These are phyloP conservation scores for Yamadazyma paraphyllophila DNA, from an alignment of 805 yeast genomes.

Conservation along the genomic window DNA sequence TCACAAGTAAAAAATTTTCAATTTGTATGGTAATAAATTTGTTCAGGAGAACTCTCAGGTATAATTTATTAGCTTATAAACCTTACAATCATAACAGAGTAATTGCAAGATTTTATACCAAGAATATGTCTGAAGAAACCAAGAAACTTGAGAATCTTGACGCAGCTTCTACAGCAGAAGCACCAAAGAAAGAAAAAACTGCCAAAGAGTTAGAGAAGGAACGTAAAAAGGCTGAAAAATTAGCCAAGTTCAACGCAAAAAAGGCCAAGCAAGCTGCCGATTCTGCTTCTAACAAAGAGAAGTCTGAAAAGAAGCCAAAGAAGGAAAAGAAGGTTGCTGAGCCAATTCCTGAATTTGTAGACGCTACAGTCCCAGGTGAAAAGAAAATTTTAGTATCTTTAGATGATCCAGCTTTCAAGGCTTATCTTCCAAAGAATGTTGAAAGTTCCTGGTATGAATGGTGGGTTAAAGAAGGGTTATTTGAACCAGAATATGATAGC, in stretches of 20 bases:
- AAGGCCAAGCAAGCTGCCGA: slow-evolving; percentile 57
- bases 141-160: slow-evolving; percentile 1
- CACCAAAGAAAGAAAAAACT: slow-evolving; percentile 52
- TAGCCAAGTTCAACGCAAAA: slow-evolving; percentile 85
- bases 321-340: slow-evolving; percentile 66
- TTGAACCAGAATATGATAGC: slow-evolving; percentile 77
- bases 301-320: slow-evolving; percentile 58
- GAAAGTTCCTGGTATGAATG: slow-evolving; percentile 97
- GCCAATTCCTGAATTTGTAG: slow-evolving; percentile 81
- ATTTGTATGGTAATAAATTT: slow-evolving; percentile 12
- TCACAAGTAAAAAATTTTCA: slow-evolving; percentile 9
- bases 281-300: slow-evolving; percentile 35
- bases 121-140: slow-evolving; percentile 7
- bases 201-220: slow-evolving; percentile 84
- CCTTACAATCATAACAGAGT: slow-evolving; percentile 2
- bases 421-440: slow-evolving; percentile 88
- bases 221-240: slow-evolving; percentile 81
- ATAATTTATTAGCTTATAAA: slow-evolving; percentile 8
- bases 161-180: slow-evolving; percentile 9
- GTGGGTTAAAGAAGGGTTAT: slow-evolving; percentile 90
- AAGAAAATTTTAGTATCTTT: slow-evolving; percentile 84
- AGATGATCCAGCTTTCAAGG: slow-evolving; percentile 90
- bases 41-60: slow-evolving; percentile 8
- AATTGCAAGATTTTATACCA: not conserved
- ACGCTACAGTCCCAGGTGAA: slow-evolving; percentile 82